These are phyloP conservation scores for Ophiostoma triangulosporum DNA, from an alignment of 2,329 filamentous ascomycete species.

Conservation along the genomic window DNA sequence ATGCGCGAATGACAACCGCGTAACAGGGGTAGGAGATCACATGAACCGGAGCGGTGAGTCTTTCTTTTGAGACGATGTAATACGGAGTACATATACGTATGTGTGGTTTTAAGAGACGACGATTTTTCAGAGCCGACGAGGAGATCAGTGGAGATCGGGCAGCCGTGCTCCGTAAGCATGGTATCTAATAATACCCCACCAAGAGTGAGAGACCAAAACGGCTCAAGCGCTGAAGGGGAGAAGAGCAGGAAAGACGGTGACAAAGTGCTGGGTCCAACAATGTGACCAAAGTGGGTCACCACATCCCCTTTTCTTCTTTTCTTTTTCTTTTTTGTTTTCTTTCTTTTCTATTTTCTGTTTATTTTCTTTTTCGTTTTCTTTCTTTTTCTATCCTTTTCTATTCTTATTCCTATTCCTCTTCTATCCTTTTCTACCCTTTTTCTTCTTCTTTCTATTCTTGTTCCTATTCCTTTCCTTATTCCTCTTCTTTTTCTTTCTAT, in stretches of 20 bases:
- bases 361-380: not conserved
- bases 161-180: too few relatives aligned
- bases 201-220: not conserved
- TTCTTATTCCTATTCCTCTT: not conserved
- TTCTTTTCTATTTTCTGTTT: not conserved
- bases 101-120: not conserved
- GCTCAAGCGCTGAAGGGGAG: not conserved
- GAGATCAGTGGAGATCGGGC: constrained; percentile 9
- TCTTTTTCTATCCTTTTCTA: too few relatives aligned
- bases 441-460: too few relatives aligned
- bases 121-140: not conserved
- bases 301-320: not conserved
- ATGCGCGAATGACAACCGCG: not conserved
- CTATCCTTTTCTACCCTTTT: too few relatives aligned
- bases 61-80: too few relatives aligned
- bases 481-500: not conserved
- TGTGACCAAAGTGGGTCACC: not conserved
- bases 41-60: not conserved
- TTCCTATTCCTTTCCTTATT: not conserved
- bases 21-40: not conserved
- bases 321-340: not conserved
- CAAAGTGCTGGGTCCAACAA: constrained; percentile 10
- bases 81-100: not conserved
- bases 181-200: not conserved
- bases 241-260: constrained; percentile 8